These are phyloP conservation scores for Cubamyces sp. DNA, from an alignment of 768 basidiomycete species.

Conservation along the genomic window DNA sequence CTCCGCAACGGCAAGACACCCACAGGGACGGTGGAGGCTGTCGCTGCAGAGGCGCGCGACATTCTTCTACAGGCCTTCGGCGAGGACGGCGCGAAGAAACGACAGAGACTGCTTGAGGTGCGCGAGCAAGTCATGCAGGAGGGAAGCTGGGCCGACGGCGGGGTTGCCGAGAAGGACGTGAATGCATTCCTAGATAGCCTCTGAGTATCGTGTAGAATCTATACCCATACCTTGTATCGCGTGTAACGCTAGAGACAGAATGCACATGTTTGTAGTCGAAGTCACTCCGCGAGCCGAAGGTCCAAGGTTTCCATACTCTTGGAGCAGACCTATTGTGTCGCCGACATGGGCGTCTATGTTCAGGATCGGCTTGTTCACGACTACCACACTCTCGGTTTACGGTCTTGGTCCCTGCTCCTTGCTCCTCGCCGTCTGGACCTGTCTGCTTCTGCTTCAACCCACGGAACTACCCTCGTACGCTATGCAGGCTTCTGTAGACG, in stretches of 20 bases:
- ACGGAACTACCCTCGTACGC: not conserved
- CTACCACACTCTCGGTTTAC: not conserved
- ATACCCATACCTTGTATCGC: not conserved
- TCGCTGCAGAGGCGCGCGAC: slow-evolving; percentile 15
- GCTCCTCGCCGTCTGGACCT: not conserved
- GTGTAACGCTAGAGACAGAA: not conserved
- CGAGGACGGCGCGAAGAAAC: slow-evolving; percentile 25
- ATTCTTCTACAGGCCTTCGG: slow-evolving; percentile 25
- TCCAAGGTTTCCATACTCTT: not conserved
- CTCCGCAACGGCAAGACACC: slow-evolving; percentile 23
- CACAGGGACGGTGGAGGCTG: slow-evolving; percentile 23
- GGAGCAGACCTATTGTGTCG: not conserved
- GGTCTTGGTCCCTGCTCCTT: not conserved
- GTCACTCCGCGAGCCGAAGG: no score
- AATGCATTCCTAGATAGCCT: slow-evolving; percentile 7
- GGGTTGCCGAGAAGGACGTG: not conserved
- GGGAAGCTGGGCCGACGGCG: slow-evolving; percentile 10
- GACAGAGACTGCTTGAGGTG: slow-evolving; percentile 1
- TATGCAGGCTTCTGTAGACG: slow-evolving; percentile 23
- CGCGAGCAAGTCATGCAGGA: not conserved
- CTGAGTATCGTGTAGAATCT: not conserved
- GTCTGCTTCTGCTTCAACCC: not conserved
- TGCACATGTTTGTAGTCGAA: not conserved
- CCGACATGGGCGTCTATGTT: not conserved
- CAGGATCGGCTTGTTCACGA: not conserved